Conservation (phyloP, 257 asterid genomes). For the Plantago major region DNA sequence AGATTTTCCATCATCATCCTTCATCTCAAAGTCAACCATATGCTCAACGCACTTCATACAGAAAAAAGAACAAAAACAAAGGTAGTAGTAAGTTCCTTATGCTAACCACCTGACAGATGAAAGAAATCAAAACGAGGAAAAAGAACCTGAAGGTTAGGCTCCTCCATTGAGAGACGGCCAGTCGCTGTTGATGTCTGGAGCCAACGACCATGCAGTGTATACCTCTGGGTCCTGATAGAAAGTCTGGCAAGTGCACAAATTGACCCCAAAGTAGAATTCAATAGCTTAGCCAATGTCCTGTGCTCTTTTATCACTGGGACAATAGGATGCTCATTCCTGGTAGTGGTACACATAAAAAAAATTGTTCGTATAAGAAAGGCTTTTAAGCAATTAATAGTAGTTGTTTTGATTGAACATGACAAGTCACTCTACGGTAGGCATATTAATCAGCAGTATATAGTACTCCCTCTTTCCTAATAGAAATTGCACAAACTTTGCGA, state of each 20-base stretch:
- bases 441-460: neutral
- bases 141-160: conserved; percentile 95
- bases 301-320: conserved; percentile 88
- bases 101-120: conserved; percentile 1
- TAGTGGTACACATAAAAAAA: conserved; percentile 12
- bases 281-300: conserved; percentile 78
- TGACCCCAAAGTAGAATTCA: conserved; percentile 82
- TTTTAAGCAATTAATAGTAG: neutral
- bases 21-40: conserved; percentile 71
- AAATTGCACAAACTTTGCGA: too few relatives aligned
- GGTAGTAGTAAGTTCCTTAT: conserved; percentile 9
- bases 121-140: conserved; percentile 10
- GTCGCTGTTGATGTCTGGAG: conserved; percentile 97
- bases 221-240: conserved; percentile 71
- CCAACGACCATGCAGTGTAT: conserved; percentile 96
- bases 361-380: conserved; percentile 6
- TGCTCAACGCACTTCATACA: conserved; percentile 76
- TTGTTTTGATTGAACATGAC: neutral
- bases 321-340: conserved; percentile 89
- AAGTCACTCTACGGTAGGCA: conserved; percentile 1
- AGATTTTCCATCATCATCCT: conserved; percentile 37
- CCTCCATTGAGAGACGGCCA: conserved; percentile 95
- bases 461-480: neutral
- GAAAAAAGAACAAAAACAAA: conserved; percentile 16
- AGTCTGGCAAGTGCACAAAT: conserved; percentile 88